A percentile compares a stretch with the other conserved stretches of the same genome.
phyloP scores from a whole-genome alignment of 2,329 filamentous ascomycete species.

The Exophiala oligosperma region DNA sequence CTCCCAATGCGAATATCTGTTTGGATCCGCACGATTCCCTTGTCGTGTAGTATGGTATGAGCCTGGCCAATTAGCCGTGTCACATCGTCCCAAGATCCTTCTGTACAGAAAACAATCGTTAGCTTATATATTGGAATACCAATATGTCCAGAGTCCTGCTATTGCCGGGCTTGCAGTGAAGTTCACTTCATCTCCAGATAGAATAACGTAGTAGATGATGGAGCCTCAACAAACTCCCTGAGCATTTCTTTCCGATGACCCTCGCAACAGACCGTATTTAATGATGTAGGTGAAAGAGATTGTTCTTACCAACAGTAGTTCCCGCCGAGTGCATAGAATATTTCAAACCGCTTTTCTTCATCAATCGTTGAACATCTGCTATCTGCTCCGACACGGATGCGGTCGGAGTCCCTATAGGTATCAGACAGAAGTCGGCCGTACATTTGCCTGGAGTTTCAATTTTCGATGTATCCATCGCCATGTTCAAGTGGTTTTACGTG shows the following conservation, averaged over 20 bases:
- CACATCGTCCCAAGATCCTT: slow-evolving; percentile 88
- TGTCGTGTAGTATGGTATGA: slow-evolving; percentile 72
- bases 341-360: slow-evolving; percentile 76
- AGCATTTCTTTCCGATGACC: too few species aligned
- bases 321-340: slow-evolving; percentile 93
- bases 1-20: slow-evolving; percentile 84
- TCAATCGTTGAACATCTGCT: slow-evolving; percentile 80
- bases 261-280: too few species aligned
- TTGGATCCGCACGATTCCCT: slow-evolving; percentile 80
- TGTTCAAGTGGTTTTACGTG: neutral
- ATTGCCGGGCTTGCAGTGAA: neutral
- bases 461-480: slow-evolving; percentile 8
- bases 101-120: slow-evolving; percentile 47
- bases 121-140: neutral
- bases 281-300: neutral
- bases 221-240: too few species aligned
- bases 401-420: slow-evolving; percentile 80
- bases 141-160: neutral
- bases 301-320: slow-evolving; percentile 77
- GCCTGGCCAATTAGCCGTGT: slow-evolving; percentile 84
- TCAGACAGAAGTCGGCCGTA: slow-evolving; percentile 87
- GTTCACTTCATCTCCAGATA: neutral
- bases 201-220: too few species aligned
- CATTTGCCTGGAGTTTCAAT: slow-evolving; percentile 67
- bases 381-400: slow-evolving; percentile 80